phyloP scores from a whole-genome alignment of 441 rosid genomes.

The Adansonia gregorii region DNA sequence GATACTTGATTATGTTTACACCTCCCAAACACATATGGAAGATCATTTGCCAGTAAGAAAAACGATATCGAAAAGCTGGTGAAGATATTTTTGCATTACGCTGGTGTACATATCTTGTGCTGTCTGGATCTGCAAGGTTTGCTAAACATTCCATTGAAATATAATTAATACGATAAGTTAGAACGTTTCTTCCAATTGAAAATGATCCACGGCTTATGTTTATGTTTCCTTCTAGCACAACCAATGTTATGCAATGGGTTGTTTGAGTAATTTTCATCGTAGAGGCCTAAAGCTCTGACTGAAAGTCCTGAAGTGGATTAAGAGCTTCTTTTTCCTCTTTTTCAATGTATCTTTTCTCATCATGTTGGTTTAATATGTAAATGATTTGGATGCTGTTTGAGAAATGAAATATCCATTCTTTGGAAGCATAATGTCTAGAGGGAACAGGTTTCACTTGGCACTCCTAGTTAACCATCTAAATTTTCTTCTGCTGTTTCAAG shows the following conservation, averaged over 20 bases:
- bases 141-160: neutral
- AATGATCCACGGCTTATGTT: neutral
- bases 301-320: neutral
- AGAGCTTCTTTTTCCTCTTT: neutral
- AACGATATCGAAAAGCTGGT: neutral
- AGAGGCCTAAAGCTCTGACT: neutral
- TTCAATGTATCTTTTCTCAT: neutral
- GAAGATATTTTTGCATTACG: slow-evolving; percentile 7
- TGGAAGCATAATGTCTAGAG: neutral
- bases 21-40: neutral
- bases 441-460: neutral
- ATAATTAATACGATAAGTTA: neutral
- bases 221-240: neutral
- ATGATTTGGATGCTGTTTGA: neutral
- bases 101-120: slow-evolving; percentile 7
- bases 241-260: neutral
- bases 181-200: neutral
- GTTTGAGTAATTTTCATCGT: neutral
- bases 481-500: neutral
- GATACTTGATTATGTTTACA: neutral
- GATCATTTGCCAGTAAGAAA: neutral
- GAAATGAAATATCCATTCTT: neutral
- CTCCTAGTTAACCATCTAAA: neutral
- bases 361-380: neutral
- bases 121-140: neutral